Evolutionary conservation across 768 basidiomycete species (phyloP).

Genomic region (Collybiopsis confluens): DNA sequence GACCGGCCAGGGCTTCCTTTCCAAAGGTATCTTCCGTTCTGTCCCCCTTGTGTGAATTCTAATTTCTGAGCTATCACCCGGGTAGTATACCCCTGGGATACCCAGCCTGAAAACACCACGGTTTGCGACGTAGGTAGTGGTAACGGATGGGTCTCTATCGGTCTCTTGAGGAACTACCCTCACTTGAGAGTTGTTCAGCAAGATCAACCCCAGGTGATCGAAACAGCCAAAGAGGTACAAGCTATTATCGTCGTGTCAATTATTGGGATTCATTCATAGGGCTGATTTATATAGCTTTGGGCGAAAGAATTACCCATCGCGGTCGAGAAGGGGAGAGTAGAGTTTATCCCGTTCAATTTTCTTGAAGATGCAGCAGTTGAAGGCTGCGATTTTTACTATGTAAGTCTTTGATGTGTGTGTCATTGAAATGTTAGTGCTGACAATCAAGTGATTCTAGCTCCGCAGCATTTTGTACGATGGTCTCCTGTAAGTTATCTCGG

Average conservation of each 20-base stretch:
- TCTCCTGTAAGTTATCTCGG: too few relatives aligned
- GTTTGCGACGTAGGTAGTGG: slow-evolving; percentile 39
- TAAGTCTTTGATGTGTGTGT: slow-evolving; percentile 16
- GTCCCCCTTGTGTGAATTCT: too few relatives aligned
- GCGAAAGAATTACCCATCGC: slow-evolving; percentile 27
- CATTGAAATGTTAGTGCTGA: too few relatives aligned
- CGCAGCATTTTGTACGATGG: background rate
- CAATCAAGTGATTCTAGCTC: too few relatives aligned
- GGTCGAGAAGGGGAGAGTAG: slow-evolving; percentile 27
- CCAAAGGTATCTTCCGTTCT: too few relatives aligned
- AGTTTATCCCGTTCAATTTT: slow-evolving; percentile 36
- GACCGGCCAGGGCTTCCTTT: too few relatives aligned
- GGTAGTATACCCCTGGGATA: too few relatives aligned
- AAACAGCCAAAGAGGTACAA: slow-evolving; percentile 22
- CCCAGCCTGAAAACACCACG: slow-evolving; percentile 15
- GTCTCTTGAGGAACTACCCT: slow-evolving; percentile 27
- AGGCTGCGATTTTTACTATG: slow-evolving; percentile 37
- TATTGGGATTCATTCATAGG: too few relatives aligned
- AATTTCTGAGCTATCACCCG: too few relatives aligned
- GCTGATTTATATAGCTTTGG: slow-evolving; percentile 28
- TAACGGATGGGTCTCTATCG: slow-evolving; percentile 30
- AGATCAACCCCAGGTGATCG: slow-evolving; percentile 28
- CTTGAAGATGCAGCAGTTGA: slow-evolving; percentile 30
- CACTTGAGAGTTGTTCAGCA: slow-evolving; percentile 33
- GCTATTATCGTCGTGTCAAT: too few relatives aligned